Evolutionary conservation across 2,329 filamentous ascomycete species (phyloP), one percentile per base, ranked within the genome.

Genomic region (Nemania abortiva): DNA sequence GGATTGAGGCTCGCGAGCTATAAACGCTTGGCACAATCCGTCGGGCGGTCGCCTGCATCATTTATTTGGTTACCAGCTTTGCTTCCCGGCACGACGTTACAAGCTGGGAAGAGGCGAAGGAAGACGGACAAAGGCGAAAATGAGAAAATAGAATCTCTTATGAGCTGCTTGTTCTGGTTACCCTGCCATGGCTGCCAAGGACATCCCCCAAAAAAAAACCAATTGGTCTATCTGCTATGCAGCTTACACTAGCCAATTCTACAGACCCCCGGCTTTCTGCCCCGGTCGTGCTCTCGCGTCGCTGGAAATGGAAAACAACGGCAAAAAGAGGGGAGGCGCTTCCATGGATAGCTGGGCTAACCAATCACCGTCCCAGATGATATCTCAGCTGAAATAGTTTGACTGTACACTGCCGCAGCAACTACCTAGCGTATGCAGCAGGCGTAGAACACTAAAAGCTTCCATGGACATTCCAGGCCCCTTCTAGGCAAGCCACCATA

Each of bases 381-480:
- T 61, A 66, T 66, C 63, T 45, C 65, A 65, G 62, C 60, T 64
- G 63, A 65, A 31, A 27, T 39, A 57, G 15, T 11, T 7, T 27
- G 10, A 20, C 24, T 27, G 47, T 27, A 18, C 47, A 50, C 20
- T 50, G 47, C 31, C 20, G n/a, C 29, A 56, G 31, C 27, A 1
- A 34, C 31, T 56, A 31, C 34, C 34, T 31, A 47, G 27, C 9
- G 37, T 27, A 15, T 45, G 22, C 15, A 20, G 29, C 34, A 54
- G n/a, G 34, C 22, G 45, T 37, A 27, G 42, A 24, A n/a, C 63
- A 39, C 57, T 63, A 45, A 59, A 63, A 53, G 34, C 70, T 74
- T 75, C 74, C 70, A 72, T 70, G 61, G n/a, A 63, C 47, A 68
- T 74, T 74, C 74, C 37, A 70, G 50, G 37, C 63, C 62, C 47